phyloP scores from a whole-genome alignment of 2,329 filamentous ascomycete species.

The Aspergillus terreus region DNA sequence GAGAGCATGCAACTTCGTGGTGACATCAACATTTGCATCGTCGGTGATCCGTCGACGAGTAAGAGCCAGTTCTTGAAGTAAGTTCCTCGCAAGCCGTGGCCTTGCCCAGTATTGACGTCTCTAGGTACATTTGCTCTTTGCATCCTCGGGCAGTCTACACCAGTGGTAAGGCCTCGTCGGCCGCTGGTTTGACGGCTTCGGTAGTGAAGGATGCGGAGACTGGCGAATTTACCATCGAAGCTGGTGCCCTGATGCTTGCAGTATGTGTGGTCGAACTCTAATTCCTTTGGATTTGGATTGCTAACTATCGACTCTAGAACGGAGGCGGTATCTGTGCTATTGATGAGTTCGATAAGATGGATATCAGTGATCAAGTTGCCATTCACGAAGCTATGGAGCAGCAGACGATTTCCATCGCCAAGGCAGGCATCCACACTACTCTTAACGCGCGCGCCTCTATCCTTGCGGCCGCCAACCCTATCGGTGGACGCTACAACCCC shows the following conservation, averaged over 20 bases:
- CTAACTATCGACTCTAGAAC: slow-evolving; percentile 24
- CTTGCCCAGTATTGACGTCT: neutral
- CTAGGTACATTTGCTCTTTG: slow-evolving; percentile 84
- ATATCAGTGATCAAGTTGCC: slow-evolving; percentile 91
- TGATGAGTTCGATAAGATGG: slow-evolving; percentile 99
- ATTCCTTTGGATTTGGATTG: neutral
- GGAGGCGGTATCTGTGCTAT: slow-evolving; percentile 97
- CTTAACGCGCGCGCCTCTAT: slow-evolving; percentile 94
- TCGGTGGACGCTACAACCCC: slow-evolving; percentile 90
- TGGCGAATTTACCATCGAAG: slow-evolving; percentile 97
- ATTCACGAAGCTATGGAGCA: slow-evolving; percentile 99
- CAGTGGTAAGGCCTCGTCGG: slow-evolving; percentile 94
- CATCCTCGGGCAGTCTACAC: slow-evolving; percentile 97
- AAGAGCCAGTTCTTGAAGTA: slow-evolving; percentile 95
- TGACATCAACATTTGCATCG: slow-evolving; percentile 98
- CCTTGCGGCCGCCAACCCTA: slow-evolving; percentile 91
- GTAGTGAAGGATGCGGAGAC: slow-evolving; percentile 98
- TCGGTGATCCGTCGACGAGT: slow-evolving; percentile 93
- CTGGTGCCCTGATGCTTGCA: slow-evolving; percentile 94
- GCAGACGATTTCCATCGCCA: slow-evolving; percentile 98
- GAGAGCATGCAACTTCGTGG: slow-evolving; percentile 95
- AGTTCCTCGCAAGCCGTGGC: slow-evolving; percentile 16
- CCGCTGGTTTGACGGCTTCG: slow-evolving; percentile 92
- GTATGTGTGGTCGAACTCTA: slow-evolving; percentile 33
- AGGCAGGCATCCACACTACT: slow-evolving; percentile 96